phyloP scores from a whole-genome alignment of 768 basidiomycete genomes.

The Boletus sp. region DNA sequence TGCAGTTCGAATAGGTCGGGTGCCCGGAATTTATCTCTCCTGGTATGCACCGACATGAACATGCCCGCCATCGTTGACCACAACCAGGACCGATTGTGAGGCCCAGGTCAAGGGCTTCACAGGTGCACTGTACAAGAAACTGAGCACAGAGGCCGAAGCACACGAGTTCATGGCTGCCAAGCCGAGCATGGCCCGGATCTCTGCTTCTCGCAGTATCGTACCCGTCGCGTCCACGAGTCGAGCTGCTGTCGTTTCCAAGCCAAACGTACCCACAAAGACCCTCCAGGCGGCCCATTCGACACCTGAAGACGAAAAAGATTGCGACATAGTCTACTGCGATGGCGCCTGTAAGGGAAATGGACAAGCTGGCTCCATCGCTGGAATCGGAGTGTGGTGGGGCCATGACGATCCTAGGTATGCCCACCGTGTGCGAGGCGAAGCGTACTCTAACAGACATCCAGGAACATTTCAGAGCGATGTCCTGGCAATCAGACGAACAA shows the following conservation, averaged over 20 bases:
- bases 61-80: constrained; percentile 17
- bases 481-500: constrained; percentile 86
- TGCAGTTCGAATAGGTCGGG: constrained; percentile 64
- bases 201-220: constrained; percentile 2
- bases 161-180: constrained; percentile 47
- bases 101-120: constrained; percentile 62
- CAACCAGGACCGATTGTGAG: constrained; percentile 65
- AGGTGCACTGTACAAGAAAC: constrained; percentile 66
- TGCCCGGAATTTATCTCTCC: constrained; percentile 61
- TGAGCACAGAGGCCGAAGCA: constrained; percentile 55
- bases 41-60: constrained; percentile 54
- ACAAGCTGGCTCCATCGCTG: constrained; percentile 58
- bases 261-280: background rate
- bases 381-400: constrained; percentile 91
- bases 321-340: constrained; percentile 73
- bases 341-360: constrained; percentile 89
- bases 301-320: constrained; percentile 27
- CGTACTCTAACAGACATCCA: constrained; percentile 27
- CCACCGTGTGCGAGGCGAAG: background rate
- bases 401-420: constrained; percentile 53
- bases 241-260: background rate
- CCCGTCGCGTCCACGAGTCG: constrained; percentile 30
- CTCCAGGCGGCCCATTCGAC: background rate
- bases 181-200: constrained; percentile 12
- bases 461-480: constrained; percentile 80